Base-by-base conservation (phyloP, 495 filamentous ascomycete species). In the Neurospora discreta region DNA sequence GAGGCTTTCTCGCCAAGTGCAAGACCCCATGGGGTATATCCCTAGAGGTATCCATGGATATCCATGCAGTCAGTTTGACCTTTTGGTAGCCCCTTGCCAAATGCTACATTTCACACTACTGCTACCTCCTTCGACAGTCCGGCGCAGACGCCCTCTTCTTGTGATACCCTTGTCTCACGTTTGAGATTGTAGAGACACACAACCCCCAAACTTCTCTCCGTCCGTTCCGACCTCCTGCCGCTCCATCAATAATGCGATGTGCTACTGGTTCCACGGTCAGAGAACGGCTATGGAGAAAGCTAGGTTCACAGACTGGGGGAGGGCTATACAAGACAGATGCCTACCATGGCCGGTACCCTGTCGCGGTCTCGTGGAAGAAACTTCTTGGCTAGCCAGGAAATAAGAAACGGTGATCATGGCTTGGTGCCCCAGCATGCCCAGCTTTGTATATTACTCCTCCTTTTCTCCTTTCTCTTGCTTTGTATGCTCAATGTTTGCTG, bases 321-420 rank as follows among this genome's bases (percentile, higher is more conserved):
- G 72, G 68, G 58, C 58, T 75, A 77, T 33, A 26, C 15, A 30
- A 36, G 52, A 36, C 26, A 65, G 26, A 65, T 65, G 16, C 52
- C 52, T 65, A 65, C 52, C 52, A 26, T 65, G 26, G 52, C 26
- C 52, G 15, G 52, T 7, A 65, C 15, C 26, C 52, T 36, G 26
- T 65, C 52, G 15, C 16, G 23, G 26, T 60, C 26, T 65, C 52
- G 26, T 65, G 52, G 26, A 36, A 33, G 75, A 79, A 80, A 80
- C 78, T 70, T 72, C 78, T 78, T 78, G 78, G 75, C 76, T 71
- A 70, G 74, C 77, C 74, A 72, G 74, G 77, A 74, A 79, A 80
- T 83, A 82, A 81, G 77, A 81, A 81, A 76, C 76, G 78, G 77
- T 44, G 77, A 79, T 80, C 83, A 82, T 81, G 83, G 79, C 76